Percentiles rank a stretch among this genome's conserved stretches.
Conservation (phyloP, 2,329 filamentous ascomycete species). For the Penicillium thymicola region DNA sequence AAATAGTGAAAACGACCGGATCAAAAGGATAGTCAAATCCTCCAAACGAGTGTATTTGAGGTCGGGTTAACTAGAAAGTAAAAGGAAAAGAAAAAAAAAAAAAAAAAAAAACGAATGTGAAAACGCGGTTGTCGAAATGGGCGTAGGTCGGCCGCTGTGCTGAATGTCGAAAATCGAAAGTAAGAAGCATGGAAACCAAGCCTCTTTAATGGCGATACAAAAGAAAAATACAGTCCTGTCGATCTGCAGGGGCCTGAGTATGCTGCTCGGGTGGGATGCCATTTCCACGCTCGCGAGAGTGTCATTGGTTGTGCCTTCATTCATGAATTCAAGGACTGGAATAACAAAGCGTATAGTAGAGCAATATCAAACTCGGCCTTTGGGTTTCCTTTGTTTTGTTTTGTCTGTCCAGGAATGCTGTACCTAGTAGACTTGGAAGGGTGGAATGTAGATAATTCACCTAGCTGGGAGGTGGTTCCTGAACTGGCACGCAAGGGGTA, state of each 20-base stretch:
- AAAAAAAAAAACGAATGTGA: neutral
- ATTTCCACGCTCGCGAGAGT: constrained; percentile 2
- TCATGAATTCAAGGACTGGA: constrained; percentile 1
- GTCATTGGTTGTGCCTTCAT: constrained; percentile 11
- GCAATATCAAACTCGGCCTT: neutral
- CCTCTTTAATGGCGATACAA: constrained; percentile 14
- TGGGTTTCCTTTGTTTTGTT: neutral
- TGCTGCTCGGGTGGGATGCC: constrained; percentile 7
- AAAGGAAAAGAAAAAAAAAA: neutral
- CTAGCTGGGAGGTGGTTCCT: neutral
- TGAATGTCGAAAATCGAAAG: neutral
- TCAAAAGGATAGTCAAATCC: constrained; percentile 16
- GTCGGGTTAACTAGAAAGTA: constrained; percentile 7
- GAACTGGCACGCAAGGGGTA: constrained; percentile 15
- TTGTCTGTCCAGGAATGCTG: constrained; percentile 13
- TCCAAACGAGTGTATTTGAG: constrained; percentile 8
- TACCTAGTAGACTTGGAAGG: neutral
- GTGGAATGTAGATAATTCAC: constrained; percentile 14
- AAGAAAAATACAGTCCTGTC: neutral
- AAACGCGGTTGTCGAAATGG: constrained; percentile 14
- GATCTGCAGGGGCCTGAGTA: constrained; percentile 21
- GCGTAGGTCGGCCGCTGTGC: constrained; percentile 15
- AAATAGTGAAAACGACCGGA: constrained; percentile 11
- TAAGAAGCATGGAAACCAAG: neutral
- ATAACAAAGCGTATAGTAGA: constrained; percentile 1